These are phyloP conservation scores for Theobroma cacao DNA, from an alignment of 345 rosid genomes.

Conservation along the genomic window DNA sequence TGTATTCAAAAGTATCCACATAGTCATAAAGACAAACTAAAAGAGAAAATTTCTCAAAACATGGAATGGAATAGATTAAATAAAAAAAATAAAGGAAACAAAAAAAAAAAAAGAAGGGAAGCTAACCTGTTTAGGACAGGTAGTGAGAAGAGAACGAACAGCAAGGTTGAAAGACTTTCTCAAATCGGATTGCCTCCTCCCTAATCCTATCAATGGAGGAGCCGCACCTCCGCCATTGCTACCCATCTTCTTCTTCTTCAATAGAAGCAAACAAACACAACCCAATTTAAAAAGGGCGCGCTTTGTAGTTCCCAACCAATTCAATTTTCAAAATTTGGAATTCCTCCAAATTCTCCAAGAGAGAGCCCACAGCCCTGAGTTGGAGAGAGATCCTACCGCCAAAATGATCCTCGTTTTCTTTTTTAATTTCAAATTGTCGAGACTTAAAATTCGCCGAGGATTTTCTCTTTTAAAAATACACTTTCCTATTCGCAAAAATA, in stretches of 20 bases:
- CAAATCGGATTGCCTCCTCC: conserved; percentile 43
- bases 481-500: too few relatives aligned
- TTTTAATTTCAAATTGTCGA: too few relatives aligned
- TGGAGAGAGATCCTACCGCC: background rate
- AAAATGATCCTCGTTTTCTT: too few relatives aligned
- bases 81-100: background rate
- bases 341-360: background rate
- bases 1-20: background rate
- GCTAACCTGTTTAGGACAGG: conserved; percentile 56
- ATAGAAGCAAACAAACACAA: background rate
- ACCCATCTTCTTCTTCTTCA: conserved; percentile 3
- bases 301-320: background rate
- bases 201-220: conserved; percentile 7
- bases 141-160: conserved; percentile 56
- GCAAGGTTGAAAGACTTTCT: conserved; percentile 54
- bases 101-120: background rate
- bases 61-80: too few relatives aligned
- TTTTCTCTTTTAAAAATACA: too few relatives aligned
- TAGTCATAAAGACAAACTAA: background rate
- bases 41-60: background rate
- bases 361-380: background rate
- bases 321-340: background rate
- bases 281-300: background rate
- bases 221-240: background rate
- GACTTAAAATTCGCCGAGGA: too few relatives aligned